Conservation (phyloP, 2,329 filamentous ascomycete species). For the Blastomyces parvus region DNA sequence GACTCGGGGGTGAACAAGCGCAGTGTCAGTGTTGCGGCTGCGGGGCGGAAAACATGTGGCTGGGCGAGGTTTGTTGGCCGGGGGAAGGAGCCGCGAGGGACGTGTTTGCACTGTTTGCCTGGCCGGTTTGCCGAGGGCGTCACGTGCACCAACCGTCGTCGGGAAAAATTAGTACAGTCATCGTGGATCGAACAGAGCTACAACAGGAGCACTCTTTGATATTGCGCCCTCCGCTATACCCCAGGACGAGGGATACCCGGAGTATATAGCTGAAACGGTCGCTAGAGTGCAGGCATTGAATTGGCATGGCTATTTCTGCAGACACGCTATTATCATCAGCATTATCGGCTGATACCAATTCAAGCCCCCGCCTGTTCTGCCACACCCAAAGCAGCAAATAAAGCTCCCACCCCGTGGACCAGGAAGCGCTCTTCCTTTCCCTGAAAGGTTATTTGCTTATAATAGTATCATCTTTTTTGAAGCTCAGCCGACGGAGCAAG, state of each 20-base stretch:
- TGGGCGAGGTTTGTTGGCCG: slow-evolving; percentile 18
- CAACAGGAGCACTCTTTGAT: background rate
- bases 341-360: background rate
- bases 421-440: background rate
- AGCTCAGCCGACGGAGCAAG: background rate
- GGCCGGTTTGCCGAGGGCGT: background rate
- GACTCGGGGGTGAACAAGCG: slow-evolving; percentile 13
- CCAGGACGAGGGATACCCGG: background rate
- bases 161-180: background rate
- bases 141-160: background rate
- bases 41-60: slow-evolving; percentile 32
- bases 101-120: slow-evolving; percentile 26
- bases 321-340: background rate
- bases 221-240: background rate
- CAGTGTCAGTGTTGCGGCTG: background rate
- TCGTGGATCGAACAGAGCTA: background rate
- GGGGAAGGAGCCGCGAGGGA: slow-evolving; percentile 10
- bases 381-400: background rate
- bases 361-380: background rate
- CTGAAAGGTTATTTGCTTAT: background rate
- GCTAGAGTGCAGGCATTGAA: background rate
- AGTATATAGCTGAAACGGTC: background rate
- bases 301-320: background rate
- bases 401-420: background rate
- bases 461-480: background rate